Evolutionary conservation across 2,329 filamentous ascomycete species (phyloP).

Genomic region (Whalleya microplaca): DNA sequence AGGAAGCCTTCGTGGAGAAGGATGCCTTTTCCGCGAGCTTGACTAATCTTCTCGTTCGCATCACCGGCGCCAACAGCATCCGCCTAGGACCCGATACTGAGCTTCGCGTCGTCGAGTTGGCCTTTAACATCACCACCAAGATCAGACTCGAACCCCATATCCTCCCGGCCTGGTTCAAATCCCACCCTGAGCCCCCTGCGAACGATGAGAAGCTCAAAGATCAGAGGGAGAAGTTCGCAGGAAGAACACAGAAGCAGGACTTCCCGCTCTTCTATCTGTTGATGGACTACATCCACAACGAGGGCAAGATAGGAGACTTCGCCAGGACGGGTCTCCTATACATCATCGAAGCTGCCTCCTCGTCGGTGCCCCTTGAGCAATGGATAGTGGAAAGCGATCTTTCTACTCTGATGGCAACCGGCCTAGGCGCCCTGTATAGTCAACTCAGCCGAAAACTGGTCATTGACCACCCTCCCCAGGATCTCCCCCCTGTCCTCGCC

Average conservation of each 20-base stretch:
- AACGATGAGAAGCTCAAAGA: slow-evolving; percentile 47
- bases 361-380: slow-evolving; percentile 80
- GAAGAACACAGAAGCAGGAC: slow-evolving; percentile 84
- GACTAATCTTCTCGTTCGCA: slow-evolving; percentile 82
- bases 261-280: slow-evolving; percentile 96
- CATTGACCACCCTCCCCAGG: slow-evolving; percentile 73
- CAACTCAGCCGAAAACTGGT: slow-evolving; percentile 77
- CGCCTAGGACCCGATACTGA: slow-evolving; percentile 81
- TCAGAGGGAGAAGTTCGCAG: slow-evolving; percentile 73
- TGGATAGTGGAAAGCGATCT: slow-evolving; percentile 98
- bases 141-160: slow-evolving; percentile 88
- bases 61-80: slow-evolving; percentile 73
- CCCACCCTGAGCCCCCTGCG: slow-evolving; percentile 41
- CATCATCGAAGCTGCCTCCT: slow-evolving; percentile 90
- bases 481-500: slow-evolving; percentile 80
- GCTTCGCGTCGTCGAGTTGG: slow-evolving; percentile 84
- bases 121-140: slow-evolving; percentile 96
- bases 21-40: slow-evolving; percentile 83
- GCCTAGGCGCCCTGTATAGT: slow-evolving; percentile 76
- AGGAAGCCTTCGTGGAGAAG: slow-evolving; percentile 91
- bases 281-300: slow-evolving; percentile 95
- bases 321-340: slow-evolving; percentile 92
- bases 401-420: slow-evolving; percentile 95
- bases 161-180: slow-evolving; percentile 88
- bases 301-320: slow-evolving; percentile 94